Conservation (phyloP, 257 asterid species). For the Echium plantagineum region DNA sequence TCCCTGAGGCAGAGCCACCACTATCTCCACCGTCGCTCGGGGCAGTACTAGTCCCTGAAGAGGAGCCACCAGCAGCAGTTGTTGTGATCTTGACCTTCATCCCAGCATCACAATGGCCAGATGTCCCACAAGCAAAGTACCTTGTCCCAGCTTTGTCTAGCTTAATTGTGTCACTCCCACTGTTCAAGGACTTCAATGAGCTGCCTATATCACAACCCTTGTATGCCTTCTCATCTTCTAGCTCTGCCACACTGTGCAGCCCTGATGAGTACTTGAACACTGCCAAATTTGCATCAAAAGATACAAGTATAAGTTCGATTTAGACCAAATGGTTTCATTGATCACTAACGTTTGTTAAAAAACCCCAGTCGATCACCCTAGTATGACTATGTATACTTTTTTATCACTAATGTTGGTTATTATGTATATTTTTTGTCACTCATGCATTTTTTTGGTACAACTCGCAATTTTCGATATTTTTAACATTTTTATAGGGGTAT, state of each 20-base stretch:
- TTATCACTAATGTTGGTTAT: no score
- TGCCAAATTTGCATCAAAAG: constrained; percentile 1
- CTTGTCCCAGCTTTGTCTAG: constrained; percentile 59
- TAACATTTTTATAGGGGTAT: no score
- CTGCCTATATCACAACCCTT: constrained; percentile 50
- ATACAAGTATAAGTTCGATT: no score
- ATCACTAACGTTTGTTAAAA: no score
- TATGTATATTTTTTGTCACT: no score
- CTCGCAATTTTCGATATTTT: no score
- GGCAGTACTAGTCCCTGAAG: constrained; percentile 14
- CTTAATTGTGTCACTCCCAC: constrained; percentile 50
- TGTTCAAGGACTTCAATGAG: constrained; percentile 31
- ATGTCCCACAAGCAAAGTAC: constrained; percentile 71
- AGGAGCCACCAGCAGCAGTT: constrained; percentile 27
- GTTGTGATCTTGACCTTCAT: constrained; percentile 76
- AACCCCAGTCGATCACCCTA: no score
- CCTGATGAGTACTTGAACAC: constrained; percentile 66
- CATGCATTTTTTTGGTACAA: no score
- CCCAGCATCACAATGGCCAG: constrained; percentile 66
- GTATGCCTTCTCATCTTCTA: constrained; percentile 48
- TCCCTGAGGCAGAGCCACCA: constrained; percentile 16
- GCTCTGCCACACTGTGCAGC: constrained; percentile 63
- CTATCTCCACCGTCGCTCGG: constrained; percentile 31
- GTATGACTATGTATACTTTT: no score
- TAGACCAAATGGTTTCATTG: no score